Evolutionary conservation across 345 rosid species (phyloP), one percentile per base, ranked within the genome.

Genomic region (Moricandia moricandioides): DNA sequence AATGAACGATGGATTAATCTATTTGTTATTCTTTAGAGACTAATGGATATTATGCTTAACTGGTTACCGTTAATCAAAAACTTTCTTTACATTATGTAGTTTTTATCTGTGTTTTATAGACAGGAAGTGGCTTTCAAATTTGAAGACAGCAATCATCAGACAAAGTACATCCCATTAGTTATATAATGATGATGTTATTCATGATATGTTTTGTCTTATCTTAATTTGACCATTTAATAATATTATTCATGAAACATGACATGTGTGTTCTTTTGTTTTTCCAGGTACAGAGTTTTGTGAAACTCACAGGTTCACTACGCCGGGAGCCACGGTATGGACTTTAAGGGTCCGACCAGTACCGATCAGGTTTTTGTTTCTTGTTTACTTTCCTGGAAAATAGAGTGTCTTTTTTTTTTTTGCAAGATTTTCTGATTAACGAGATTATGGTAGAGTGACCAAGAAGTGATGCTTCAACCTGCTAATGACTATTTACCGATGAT

Each of bases 241-340:
- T n/a, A 3, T 40, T 5, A 10, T 37, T 45, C 8, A 17, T 61
- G 67, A 45, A 10, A 30, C 18, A 29, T 33, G 14, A 30, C 18
- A 29, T 33, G 8, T 0, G 0, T 27, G 24, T 21, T 21, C 24
- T 47, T 58, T 21, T 39, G 13, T 0, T 10, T 24, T 56, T 56
- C 9, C 16, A 75, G 79, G 79, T 91, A 3, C 90, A 84, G 37
- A 82, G 86, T 47, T 94, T 94, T 78, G 96, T 94, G 24, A 82
- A 85, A 80, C 70, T 94, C 73, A 78, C 84, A 0, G 98, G 72
- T 91, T 51, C 84, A 91, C 61, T 94, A 91, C 55, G 98, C 96
- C 0, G 97, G 95, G 8, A 94, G 98, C 80, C 98, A 94, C 72
- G 98, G 98, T 16, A 91, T 94, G 98, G 98, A 94, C 86, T 91